Conservation (phyloP, 306 rosid species). For the Casuarina cunninghamiana region DNA sequence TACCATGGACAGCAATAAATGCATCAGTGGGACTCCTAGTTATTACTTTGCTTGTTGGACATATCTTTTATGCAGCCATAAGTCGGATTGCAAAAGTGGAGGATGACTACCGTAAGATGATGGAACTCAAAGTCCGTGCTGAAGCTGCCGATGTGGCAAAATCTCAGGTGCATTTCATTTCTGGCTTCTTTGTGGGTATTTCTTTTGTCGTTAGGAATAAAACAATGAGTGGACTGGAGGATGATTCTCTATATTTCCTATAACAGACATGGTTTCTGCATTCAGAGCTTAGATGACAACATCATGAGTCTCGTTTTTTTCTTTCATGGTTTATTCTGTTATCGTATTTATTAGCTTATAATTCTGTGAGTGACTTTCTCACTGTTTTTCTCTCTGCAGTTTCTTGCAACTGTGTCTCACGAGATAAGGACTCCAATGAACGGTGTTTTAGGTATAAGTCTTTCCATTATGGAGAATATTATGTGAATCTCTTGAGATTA, state of each 20-base stretch:
- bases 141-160: conserved; percentile 99
- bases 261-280: conserved; percentile 9
- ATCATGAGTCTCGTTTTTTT: conserved; percentile 5
- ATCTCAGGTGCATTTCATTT: conserved; percentile 66
- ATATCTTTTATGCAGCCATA: conserved; percentile 81
- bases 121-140: conserved; percentile 68
- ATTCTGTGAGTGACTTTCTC: conserved; percentile 9
- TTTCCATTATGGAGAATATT: conserved; percentile 20
- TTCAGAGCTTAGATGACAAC: conserved; percentile 15
- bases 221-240: conserved; percentile 1
- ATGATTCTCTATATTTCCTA: conserved; percentile 18
- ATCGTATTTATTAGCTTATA: not conserved
- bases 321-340: not conserved
- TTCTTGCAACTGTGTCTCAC: conserved; percentile 97
- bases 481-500: conserved; percentile 11
- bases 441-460: conserved; percentile 81
- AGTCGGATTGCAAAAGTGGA: conserved; percentile 80
- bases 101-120: conserved; percentile 66
- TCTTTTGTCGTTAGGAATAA: conserved; percentile 13
- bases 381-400: conserved; percentile 51
- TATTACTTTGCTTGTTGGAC: conserved; percentile 77
- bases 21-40: conserved; percentile 64
- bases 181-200: not conserved
- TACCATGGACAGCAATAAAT: conserved; percentile 77
- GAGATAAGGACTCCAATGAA: conserved; percentile 99